phyloP scores from a whole-genome alignment of 768 basidiomycete genomes.

The Podaxis sp. region DNA sequence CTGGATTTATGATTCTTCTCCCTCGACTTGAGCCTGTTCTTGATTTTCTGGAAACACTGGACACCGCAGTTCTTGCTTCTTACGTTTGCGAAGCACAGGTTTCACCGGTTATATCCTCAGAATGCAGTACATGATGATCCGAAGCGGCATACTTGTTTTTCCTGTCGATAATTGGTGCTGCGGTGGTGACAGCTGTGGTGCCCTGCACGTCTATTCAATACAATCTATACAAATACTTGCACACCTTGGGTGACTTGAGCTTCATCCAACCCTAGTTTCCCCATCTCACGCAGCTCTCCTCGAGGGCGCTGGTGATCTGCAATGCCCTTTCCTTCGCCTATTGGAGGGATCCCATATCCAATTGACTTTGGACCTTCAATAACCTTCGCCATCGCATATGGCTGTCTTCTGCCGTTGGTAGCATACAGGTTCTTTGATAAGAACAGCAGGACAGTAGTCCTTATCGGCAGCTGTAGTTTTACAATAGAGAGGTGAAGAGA shows the following conservation, averaged over 20 bases:
- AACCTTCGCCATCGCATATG: constrained; percentile 34
- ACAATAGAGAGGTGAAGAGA: constrained; percentile 32
- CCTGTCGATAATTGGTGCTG: too few relatives aligned
- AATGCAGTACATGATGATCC: too few relatives aligned
- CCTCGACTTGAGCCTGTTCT: background rate
- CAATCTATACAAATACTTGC: background rate
- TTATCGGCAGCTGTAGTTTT: constrained; percentile 30
- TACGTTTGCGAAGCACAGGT: too few relatives aligned
- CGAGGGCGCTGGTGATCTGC: background rate
- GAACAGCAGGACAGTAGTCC: constrained; percentile 30
- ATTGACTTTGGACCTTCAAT: constrained; percentile 39
- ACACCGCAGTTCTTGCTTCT: background rate
- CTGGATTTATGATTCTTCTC: too few relatives aligned
- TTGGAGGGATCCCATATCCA: constrained; percentile 32
- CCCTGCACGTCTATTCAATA: background rate
- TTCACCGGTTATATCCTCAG: too few relatives aligned
- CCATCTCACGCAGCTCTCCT: background rate
- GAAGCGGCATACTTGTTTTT: too few relatives aligned
- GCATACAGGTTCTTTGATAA: constrained; percentile 28
- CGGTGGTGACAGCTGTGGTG: too few relatives aligned
- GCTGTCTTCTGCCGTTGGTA: constrained; percentile 28
- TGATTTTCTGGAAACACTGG: background rate
- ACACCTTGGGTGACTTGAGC: background rate
- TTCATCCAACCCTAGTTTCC: background rate
- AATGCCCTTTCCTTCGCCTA: constrained; percentile 32